These are phyloP conservation scores for Carex parvula DNA, from an alignment of 176 grass and related monocot genomes.

Conservation along the genomic window DNA sequence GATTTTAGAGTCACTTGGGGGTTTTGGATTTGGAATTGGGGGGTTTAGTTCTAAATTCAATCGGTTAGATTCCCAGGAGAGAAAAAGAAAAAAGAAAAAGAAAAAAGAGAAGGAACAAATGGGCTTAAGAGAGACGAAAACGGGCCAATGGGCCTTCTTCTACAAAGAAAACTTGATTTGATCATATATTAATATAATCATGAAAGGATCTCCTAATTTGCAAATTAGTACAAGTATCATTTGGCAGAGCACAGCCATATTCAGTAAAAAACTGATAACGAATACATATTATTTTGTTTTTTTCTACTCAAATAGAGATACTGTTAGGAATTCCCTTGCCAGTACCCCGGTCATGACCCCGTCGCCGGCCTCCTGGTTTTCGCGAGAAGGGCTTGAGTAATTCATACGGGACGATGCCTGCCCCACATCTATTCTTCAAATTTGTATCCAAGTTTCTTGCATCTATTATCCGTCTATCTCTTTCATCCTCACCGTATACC, in stretches of 20 bases:
- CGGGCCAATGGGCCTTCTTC: not conserved
- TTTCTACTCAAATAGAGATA: constrained; percentile 52
- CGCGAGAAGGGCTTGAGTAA: constrained; percentile 44
- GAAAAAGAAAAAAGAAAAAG: not conserved
- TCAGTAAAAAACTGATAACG: not conserved
- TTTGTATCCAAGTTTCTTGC: constrained; percentile 8
- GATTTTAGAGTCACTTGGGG: not conserved
- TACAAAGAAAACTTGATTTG: not conserved
- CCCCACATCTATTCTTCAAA: constrained; percentile 40
- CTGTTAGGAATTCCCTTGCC: constrained; percentile 57
- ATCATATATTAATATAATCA: not conserved
- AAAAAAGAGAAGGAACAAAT: not conserved
- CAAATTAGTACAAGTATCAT: not conserved
- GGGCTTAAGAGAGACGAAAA: too few relatives aligned
- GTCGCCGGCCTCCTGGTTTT: not conserved
- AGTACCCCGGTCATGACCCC: constrained; percentile 23
- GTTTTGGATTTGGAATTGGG: not conserved
- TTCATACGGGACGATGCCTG: constrained; percentile 51
- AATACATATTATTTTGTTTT: not conserved
- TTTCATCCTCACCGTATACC: constrained; percentile 35
- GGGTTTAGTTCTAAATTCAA: not conserved
- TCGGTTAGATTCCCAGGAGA: not conserved
- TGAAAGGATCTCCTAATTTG: not conserved
- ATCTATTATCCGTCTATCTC: constrained; percentile 43
- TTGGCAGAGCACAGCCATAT: not conserved